Conservation (phyloP, 1,139 yeast genomes). For the Candida albicans region DNA sequence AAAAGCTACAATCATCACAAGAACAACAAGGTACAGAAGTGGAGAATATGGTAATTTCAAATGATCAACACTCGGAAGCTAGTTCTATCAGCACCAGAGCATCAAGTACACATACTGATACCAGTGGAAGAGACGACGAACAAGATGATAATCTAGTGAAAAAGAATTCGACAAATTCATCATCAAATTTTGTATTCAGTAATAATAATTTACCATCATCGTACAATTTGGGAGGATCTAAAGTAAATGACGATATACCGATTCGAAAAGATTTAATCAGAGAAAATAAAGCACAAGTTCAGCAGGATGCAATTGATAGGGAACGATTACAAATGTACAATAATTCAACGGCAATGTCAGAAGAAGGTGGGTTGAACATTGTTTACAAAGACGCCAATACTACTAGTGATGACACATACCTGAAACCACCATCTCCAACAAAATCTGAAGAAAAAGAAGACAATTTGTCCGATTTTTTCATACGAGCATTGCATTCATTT, state of each 20-base stretch:
- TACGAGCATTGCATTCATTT: conserved; percentile 75
- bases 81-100: conserved; percentile 13
- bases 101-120: conserved; percentile 10
- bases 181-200: conserved; percentile 7
- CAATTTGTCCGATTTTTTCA: conserved; percentile 48
- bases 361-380: conserved; percentile 14
- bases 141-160: conserved; percentile 1
- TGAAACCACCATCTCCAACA: conserved; percentile 1
- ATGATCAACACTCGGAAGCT: conserved; percentile 11
- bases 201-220: conserved; percentile 10
- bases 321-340: conserved; percentile 20
- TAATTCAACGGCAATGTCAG: conserved; percentile 4
- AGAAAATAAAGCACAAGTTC: conserved; percentile 12
- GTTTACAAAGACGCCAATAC: conserved; percentile 1
- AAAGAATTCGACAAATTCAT: conserved; percentile 5
- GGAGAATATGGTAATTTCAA: conserved; percentile 1
- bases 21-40: conserved; percentile 4
- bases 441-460: conserved; percentile 26
- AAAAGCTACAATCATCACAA: conserved; percentile 2
- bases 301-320: conserved; percentile 14
- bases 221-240: conserved; percentile 21
- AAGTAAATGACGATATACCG: conserved; percentile 29
- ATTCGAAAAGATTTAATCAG: conserved; percentile 32
- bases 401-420: neutral
- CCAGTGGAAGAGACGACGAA: neutral